Percentiles rank a stretch among this genome's conserved stretches.
These are phyloP conservation scores for Biscogniauxia marginata DNA, from an alignment of 2,329 filamentous ascomycete species.

Conservation along the genomic window DNA sequence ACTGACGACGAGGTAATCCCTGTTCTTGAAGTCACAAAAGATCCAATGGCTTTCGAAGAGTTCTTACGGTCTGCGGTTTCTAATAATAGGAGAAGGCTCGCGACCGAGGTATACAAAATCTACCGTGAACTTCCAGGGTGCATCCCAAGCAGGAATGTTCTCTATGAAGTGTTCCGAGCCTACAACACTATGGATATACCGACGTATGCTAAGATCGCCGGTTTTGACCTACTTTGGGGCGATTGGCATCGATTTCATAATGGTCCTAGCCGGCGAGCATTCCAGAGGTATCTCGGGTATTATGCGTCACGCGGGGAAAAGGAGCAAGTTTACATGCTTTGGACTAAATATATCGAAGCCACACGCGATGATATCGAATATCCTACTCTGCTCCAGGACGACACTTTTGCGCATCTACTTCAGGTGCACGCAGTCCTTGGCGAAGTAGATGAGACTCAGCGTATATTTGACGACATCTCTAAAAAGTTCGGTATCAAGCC, in stretches of 20 bases:
- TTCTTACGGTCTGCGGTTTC: constrained; percentile 39
- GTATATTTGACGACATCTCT: constrained; percentile 62
- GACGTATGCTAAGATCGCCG: constrained; percentile 37
- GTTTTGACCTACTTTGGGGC: constrained; percentile 45
- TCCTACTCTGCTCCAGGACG: constrained; percentile 32
- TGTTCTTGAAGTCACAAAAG: constrained; percentile 41
- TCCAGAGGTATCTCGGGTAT: constrained; percentile 48
- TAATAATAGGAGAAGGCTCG: constrained; percentile 30
- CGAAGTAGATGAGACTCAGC: constrained; percentile 57
- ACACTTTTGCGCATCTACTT: constrained; percentile 58
- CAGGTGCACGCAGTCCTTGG: constrained; percentile 70
- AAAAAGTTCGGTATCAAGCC: constrained; percentile 55
- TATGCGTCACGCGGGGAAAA: constrained; percentile 49
- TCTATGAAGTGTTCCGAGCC: constrained; percentile 44
- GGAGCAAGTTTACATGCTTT: constrained; percentile 44
- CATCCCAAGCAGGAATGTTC: constrained; percentile 37
- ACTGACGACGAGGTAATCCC: constrained; percentile 27
- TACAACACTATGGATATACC: constrained; percentile 33
- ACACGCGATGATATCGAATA: constrained; percentile 33
- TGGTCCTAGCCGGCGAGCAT: constrained; percentile 43
- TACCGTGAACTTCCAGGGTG: constrained; percentile 44
- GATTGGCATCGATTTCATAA: constrained; percentile 48
- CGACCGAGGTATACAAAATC: constrained; percentile 43
- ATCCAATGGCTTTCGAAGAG: constrained; percentile 42
- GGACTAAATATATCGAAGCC: constrained; percentile 40